phyloP scores from a whole-genome alignment of 345 rosid genomes.

The Euphorbia lathyris region DNA sequence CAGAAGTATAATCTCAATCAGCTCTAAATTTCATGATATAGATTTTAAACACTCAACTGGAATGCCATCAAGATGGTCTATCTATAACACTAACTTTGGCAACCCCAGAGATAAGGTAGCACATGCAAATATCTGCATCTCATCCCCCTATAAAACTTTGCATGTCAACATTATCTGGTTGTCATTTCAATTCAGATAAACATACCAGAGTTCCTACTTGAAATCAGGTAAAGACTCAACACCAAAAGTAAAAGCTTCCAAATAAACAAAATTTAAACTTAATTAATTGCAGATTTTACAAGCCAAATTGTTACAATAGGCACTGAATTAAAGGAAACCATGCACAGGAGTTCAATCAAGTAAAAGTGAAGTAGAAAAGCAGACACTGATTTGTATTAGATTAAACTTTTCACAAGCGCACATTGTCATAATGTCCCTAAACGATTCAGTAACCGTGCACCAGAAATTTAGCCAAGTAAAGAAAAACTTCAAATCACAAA shows the following conservation, averaged over 20 bases:
- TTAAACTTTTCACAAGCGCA: background rate
- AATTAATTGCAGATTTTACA: background rate
- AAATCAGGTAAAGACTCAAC: conserved; percentile 8
- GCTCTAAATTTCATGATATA: background rate
- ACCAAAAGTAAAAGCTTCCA: conserved; percentile 18
- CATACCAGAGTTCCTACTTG: background rate
- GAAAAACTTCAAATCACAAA: conserved; percentile 11
- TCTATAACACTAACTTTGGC: background rate
- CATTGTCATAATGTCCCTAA: conserved; percentile 1
- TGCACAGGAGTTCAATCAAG: background rate
- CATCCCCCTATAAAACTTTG: background rate
- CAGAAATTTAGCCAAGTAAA: conserved; percentile 7
- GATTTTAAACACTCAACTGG: background rate
- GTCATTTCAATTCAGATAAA: conserved; percentile 1
- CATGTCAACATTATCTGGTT: background rate
- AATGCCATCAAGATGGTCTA: background rate
- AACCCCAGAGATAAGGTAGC: background rate
- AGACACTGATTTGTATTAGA: background rate
- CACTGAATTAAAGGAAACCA: background rate
- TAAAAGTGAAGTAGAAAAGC: background rate
- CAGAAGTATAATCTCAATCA: background rate
- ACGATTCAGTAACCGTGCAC: background rate
- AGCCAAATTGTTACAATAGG: background rate
- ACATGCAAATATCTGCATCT: background rate
- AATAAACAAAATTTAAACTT: background rate